Base-by-base conservation (phyloP, 2,329 filamentous ascomycete genomes). In the Dactylellina sp. region DNA sequence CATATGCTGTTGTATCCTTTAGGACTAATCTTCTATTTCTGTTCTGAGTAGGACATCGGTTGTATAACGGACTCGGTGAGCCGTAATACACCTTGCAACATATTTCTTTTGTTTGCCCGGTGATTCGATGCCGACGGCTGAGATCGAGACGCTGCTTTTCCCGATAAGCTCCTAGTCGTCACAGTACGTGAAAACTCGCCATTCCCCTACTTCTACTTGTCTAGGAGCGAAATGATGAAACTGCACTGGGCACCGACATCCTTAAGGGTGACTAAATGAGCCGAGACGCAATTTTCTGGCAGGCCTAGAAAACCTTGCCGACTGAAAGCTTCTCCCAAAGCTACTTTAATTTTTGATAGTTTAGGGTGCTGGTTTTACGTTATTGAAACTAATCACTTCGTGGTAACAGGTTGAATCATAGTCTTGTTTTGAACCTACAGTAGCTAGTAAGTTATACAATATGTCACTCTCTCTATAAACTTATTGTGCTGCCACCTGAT, bases 281-380 rank as follows among this genome's bases (percentile, higher is more conserved):
- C 64, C 53, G 49, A 71, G 20, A 62, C 24, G 74, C 65, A 76
- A 40, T 52, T 46, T 53, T 39, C 37, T 68, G 44, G 49, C 37
- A 71, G 59, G 72, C 75, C 65, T 71, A 75, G 75, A 75, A 75
- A 97, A 96, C 93, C 93, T 96, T 89, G 92, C 91, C 93, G 91
- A 94, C 93, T 96, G 93, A 96, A 76, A 61, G 63, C 78, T 75
- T 76, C 71, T 75, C 76, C 20, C 25, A 46, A 42, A 32, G 47
- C 40, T 44, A 61, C 22, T 62, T 22, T 39, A 60, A 50, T 50
- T 37, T 47, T 64, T 40, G 11, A 44, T 14, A 18, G 9, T 25
- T 28, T 20, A 22, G 59, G 32, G 2, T 53, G 60, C 22, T 53
- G 16, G 70, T 72, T 76, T 76, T 75, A 76, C 25, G n/a, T 12